These are phyloP conservation scores for Boletus reticulatus DNA, from an alignment of 768 basidiomycete species.

Conservation along the genomic window DNA sequence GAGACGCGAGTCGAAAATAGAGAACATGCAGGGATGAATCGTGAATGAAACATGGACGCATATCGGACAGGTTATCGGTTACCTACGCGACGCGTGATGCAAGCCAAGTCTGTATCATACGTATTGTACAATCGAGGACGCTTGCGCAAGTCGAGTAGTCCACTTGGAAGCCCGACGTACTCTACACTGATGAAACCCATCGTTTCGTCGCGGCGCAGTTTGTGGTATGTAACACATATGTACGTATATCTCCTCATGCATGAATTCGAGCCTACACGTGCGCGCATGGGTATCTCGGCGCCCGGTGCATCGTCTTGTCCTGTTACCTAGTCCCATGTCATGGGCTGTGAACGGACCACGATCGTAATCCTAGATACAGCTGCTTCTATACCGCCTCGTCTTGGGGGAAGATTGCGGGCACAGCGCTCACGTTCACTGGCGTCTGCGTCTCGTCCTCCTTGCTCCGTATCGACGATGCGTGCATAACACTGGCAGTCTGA, in stretches of 20 bases:
- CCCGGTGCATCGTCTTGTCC: not conserved
- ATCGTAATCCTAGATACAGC: not conserved
- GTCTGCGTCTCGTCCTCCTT: slow-evolving; percentile 1
- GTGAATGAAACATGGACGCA: not conserved
- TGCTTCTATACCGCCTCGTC: not conserved
- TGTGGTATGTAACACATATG: not conserved
- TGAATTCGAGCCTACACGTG: not conserved
- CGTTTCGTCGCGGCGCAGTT: not conserved
- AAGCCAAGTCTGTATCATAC: too few relatives aligned
- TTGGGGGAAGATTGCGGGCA: not conserved
- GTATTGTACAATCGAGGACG: too few relatives aligned
- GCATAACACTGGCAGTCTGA: not conserved
- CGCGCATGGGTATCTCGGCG: not conserved
- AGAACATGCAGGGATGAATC: not conserved
- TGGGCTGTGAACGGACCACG: not conserved
- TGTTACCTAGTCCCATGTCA: not conserved
- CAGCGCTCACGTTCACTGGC: not conserved
- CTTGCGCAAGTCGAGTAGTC: too few relatives aligned
- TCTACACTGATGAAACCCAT: not conserved
- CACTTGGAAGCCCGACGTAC: not conserved
- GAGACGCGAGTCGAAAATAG: not conserved
- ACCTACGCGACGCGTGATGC: too few relatives aligned
- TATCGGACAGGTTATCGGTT: too few relatives aligned
- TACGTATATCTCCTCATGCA: not conserved
- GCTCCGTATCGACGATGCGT: not conserved